phyloP scores from a whole-genome alignment of 176 grass and related monocot species.

The Carex cristatella region DNA sequence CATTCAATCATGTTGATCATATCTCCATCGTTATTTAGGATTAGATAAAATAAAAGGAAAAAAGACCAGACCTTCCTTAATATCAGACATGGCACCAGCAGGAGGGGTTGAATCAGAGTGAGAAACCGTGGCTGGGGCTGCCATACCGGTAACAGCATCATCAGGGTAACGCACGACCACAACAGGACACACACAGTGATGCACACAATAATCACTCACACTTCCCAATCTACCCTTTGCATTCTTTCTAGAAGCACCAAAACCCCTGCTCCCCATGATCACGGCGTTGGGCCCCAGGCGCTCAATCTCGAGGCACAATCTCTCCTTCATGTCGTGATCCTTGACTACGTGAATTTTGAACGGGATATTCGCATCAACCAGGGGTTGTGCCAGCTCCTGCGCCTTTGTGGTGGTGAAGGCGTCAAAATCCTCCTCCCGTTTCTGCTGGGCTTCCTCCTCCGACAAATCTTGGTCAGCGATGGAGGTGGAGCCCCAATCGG shows the following conservation, averaged over 20 bases:
- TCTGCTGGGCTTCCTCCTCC: conserved; percentile 41
- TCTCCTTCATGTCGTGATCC: conserved; percentile 99
- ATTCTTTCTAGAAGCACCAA: conserved; percentile 63
- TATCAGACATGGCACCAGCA: neutral
- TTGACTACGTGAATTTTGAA: conserved; percentile 94
- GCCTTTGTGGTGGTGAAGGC: conserved; percentile 76
- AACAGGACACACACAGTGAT: conserved; percentile 85
- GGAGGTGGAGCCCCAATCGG: conserved; percentile 81
- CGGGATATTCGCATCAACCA: conserved; percentile 63
- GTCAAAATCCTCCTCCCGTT: conserved; percentile 83
- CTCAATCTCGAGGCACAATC: conserved; percentile 84
- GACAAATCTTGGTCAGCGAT: conserved; percentile 18
- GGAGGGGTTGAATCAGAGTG: neutral
- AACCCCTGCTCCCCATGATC: conserved; percentile 93
- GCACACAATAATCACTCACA: conserved; percentile 93
- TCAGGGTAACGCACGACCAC: conserved; percentile 77
- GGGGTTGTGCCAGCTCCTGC: conserved; percentile 73
- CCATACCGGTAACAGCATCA: conserved; percentile 16
- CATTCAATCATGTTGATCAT: neutral
- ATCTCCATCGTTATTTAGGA: neutral
- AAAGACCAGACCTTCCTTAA: conserved; percentile 12
- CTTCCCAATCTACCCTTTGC: conserved; percentile 67
- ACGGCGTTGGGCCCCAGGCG: conserved; percentile 66
- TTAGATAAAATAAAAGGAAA: neutral
- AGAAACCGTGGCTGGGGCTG: conserved; percentile 9